These are phyloP conservation scores for Thalassiosira hispida DNA, from an alignment of 352 stramenopile genomes.

Conservation along the genomic window DNA sequence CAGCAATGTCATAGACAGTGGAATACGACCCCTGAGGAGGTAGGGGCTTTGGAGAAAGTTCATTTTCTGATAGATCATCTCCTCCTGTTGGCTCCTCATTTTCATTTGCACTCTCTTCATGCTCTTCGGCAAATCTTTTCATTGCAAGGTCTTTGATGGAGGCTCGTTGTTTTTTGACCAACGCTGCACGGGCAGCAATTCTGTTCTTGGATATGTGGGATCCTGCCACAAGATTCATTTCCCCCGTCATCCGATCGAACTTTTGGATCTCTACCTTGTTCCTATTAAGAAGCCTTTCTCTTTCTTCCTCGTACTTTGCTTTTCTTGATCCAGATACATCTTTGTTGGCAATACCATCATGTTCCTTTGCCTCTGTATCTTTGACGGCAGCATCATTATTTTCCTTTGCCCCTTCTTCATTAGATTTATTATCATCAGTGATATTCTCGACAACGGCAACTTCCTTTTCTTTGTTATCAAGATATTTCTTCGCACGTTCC, in stretches of 20 bases:
- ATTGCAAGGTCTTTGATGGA: conserved; percentile 45
- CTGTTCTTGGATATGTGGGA: conserved; percentile 42
- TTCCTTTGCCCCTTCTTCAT: conserved; percentile 12
- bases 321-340: conserved; percentile 4
- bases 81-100: background rate
- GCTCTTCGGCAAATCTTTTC: conserved; percentile 22
- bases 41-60: conserved; percentile 26
- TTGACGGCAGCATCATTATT: background rate
- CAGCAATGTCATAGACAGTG: conserved; percentile 77
- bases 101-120: background rate
- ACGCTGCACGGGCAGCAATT: conserved; percentile 30
- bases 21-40: conserved; percentile 70
- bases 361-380: conserved; percentile 3
- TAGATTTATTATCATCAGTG: conserved; percentile 24
- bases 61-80: conserved; percentile 5
- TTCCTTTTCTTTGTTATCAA: conserved; percentile 46
- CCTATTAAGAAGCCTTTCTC: conserved; percentile 48
- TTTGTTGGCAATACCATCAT: conserved; percentile 9
- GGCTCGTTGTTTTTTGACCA: conserved; percentile 63
- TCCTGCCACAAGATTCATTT: conserved; percentile 61
- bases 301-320: conserved; percentile 48
- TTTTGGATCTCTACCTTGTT: conserved; percentile 63
- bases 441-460: conserved; percentile 16
- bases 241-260: conserved; percentile 71
- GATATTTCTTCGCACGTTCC: conserved; percentile 47